A percentile compares a stretch with the other conserved stretches of the same genome.
phyloP scores from a whole-genome alignment of 306 rosid genomes.

The Psophocarpus tetragonolobus region DNA sequence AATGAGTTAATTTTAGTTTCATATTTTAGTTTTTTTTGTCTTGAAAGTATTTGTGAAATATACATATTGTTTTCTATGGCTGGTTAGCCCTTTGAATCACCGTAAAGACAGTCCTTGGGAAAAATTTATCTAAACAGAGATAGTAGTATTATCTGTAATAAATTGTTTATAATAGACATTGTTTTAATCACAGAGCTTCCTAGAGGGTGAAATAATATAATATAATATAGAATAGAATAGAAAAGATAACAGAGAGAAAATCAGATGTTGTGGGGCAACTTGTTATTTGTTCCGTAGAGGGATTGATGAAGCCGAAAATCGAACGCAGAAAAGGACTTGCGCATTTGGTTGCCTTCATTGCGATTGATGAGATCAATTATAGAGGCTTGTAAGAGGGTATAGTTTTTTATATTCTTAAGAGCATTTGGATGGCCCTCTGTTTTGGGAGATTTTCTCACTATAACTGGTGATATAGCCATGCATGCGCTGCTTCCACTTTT shows the following conservation, averaged over 20 bases:
- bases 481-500: constrained; percentile 46
- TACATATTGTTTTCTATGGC: no score
- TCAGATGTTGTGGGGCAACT: constrained; percentile 20
- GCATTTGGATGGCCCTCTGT: constrained; percentile 80
- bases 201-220: neutral
- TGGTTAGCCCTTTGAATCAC: no score
- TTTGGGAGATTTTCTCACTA: constrained; percentile 44
- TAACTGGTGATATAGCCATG: constrained; percentile 46
- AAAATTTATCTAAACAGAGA: no score
- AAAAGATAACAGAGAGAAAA: neutral
- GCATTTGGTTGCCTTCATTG: constrained; percentile 30
- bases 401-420: constrained; percentile 61
- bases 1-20: no score
- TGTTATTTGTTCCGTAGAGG: constrained; percentile 36
- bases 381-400: constrained; percentile 63
- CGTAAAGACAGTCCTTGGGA: no score
- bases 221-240: neutral
- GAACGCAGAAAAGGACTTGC: constrained; percentile 28
- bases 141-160: neutral
- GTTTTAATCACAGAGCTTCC: neutral
- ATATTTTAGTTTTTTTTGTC: no score
- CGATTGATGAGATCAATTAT: constrained; percentile 54
- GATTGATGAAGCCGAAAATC: constrained; percentile 52
- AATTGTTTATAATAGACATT: neutral
- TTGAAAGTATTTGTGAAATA: no score